A percentile compares a stretch with the other conserved stretches of the same genome.
Conservation (phyloP, 352 stramenopile species). For the Phytopythium boreale region DNA sequence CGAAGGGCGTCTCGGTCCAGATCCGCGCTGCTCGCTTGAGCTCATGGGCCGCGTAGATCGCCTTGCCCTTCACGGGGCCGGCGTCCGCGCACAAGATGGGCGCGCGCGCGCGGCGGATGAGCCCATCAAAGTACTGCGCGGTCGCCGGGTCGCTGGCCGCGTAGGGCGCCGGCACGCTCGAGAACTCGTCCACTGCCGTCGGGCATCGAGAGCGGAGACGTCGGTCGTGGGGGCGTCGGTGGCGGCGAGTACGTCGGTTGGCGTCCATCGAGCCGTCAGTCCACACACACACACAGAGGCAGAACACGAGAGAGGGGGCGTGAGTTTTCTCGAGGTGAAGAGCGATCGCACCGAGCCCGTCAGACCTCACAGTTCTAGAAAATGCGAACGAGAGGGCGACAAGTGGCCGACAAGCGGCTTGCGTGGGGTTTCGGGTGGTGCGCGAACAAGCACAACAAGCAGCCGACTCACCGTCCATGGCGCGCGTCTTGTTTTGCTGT, state of each 20-base stretch:
- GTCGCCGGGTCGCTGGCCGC: slow-evolving; percentile 40
- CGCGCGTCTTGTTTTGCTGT: background rate
- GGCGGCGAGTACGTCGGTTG: background rate
- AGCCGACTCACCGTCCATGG: slow-evolving; percentile 1
- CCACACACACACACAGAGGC: background rate
- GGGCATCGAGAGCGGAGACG: background rate
- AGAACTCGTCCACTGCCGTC: slow-evolving; percentile 30
- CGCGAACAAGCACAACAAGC: background rate
- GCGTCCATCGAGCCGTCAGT: background rate
- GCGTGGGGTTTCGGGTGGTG: background rate
- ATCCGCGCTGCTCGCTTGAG: slow-evolving; percentile 42
- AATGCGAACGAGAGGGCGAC: too few relatives aligned
- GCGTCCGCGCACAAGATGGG: slow-evolving; percentile 58
- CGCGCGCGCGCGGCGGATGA: slow-evolving; percentile 59
- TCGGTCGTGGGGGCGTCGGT: background rate
- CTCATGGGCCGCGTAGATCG: slow-evolving; percentile 59
- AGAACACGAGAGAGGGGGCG: background rate
- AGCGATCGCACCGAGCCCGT: too few relatives aligned
- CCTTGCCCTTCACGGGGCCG: slow-evolving; percentile 64
- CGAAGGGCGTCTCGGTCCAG: slow-evolving; percentile 67
- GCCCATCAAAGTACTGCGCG: slow-evolving; percentile 53
- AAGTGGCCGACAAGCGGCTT: too few relatives aligned
- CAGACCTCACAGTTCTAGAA: background rate
- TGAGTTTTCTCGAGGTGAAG: background rate
- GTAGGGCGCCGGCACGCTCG: slow-evolving; percentile 60